phyloP scores from a whole-genome alignment of 73 alveolate genomes.

The Paramecium pentaurelia region DNA sequence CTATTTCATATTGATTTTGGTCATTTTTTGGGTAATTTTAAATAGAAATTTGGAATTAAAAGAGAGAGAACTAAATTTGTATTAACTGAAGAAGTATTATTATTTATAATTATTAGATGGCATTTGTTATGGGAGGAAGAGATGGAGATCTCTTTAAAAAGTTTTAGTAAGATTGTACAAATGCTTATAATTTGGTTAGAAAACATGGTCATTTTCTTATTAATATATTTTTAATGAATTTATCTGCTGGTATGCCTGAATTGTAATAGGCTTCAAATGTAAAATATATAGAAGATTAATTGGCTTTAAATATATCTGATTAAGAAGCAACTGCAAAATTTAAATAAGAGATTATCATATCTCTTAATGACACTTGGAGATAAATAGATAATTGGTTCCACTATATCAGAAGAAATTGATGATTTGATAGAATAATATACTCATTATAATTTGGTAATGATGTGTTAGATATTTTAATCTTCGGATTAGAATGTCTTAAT shows the following conservation, averaged over 20 bases:
- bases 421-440: not conserved
- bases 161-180: constrained; percentile 77
- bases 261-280: constrained; percentile 77
- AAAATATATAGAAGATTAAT: constrained; percentile 66
- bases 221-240: constrained; percentile 86
- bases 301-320: constrained; percentile 64
- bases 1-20: constrained; percentile 99
- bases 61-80: constrained; percentile 81
- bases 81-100: constrained; percentile 68
- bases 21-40: constrained; percentile 94
- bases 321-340: constrained; percentile 77
- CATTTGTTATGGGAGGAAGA: constrained; percentile 86
- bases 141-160: constrained; percentile 71
- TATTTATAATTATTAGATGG: constrained; percentile 76
- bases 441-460: not conserved
- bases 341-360: constrained; percentile 67
- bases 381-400: constrained; percentile 70
- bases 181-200: constrained; percentile 87
- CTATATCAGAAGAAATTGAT: constrained; percentile 45
- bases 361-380: constrained; percentile 68
- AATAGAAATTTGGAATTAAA: constrained; percentile 87
- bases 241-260: constrained; percentile 93
- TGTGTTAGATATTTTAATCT: not conserved
- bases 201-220: constrained; percentile 76
- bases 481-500: not conserved